Base-by-base conservation (phyloP, 495 filamentous ascomycete genomes). In the Aeminium ludgeri region DNA sequence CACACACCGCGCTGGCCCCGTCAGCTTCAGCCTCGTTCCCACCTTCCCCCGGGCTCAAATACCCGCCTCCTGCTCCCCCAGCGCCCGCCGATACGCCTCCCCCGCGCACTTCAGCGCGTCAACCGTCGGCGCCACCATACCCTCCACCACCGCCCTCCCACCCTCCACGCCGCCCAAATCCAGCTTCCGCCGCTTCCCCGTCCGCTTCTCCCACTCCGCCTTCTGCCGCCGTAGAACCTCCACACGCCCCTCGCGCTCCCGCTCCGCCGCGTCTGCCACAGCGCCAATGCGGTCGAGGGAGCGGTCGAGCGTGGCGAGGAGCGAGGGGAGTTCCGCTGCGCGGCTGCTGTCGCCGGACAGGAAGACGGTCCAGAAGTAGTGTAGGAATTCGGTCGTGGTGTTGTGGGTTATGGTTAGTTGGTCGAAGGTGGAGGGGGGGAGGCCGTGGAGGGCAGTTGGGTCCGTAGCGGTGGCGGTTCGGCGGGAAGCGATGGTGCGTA, bases 361-460 rank as follows among this genome's bases (percentile, higher is more conserved):
- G 52, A 89, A 95, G 3, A 82, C 73, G 28, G 72, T 65, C 86
- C 86, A 96, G 65, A 95, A 97, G 55, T 96, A 86, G 47, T 82
- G 78, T n/a, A 97, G 63, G 53, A 96, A 96, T 48, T 96, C 91
- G 6, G 77, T 80, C 0, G 85, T 84, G 0, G 89, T 95, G 30
- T 86, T 84, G 55, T 96, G 85, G 13, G 86, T 92, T 17, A 93
- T 69, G 19, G 70, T 73, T 30, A 92, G 68, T 3, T 76, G 72
- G 41, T 91, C 78, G 30, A 82, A 78, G 3, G 85, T 62, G 0
- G 64, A 57, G 0, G 64, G 44, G 0, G 82, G 72, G 10, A 96
- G 65, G 10, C 78, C 77, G 49, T 31, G 20, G 34, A 50, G 40
- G 29, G 2, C 12, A 19, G 10, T 25, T 25, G 32, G 20, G 29